Conservation (phyloP, 169 alveolate genomes). For the Cryptosporidium baileyi region DNA sequence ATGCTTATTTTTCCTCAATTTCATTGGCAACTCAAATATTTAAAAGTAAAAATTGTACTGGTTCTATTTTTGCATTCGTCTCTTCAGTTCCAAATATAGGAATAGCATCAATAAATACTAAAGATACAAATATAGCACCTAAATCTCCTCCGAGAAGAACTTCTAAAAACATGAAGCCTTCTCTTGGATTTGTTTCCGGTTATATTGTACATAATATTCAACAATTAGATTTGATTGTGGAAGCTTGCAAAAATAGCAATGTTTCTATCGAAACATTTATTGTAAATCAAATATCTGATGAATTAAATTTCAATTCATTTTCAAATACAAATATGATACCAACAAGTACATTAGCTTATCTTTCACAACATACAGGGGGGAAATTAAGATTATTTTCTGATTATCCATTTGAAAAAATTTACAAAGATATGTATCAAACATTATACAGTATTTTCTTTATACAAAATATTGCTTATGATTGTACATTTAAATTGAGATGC, state of each 20-base stretch:
- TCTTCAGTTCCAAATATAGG: slow-evolving; percentile 52
- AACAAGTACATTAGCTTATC: slow-evolving; percentile 47
- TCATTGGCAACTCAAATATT: slow-evolving; percentile 59
- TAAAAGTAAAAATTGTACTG: not conserved
- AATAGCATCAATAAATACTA: slow-evolving; percentile 40
- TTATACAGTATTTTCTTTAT: slow-evolving; percentile 11
- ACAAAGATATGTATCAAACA: slow-evolving; percentile 35
- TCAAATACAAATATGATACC: slow-evolving; percentile 5
- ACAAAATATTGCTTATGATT: slow-evolving; percentile 60
- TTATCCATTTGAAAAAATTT: slow-evolving; percentile 25
- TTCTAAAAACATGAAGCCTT: slow-evolving; percentile 47
- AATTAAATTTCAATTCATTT: not conserved
- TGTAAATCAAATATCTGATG: not conserved
- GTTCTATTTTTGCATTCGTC: slow-evolving; percentile 31
- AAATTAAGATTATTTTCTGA: slow-evolving; percentile 23
- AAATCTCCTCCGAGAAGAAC: slow-evolving; percentile 65
- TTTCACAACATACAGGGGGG: slow-evolving; percentile 67
- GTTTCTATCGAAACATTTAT: slow-evolving; percentile 48
- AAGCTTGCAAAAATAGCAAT: slow-evolving; percentile 19
- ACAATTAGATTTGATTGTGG: slow-evolving; percentile 27
- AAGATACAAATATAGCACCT: slow-evolving; percentile 46
- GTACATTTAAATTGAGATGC: slow-evolving; percentile 70
- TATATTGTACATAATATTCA: slow-evolving; percentile 55
- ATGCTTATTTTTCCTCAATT: slow-evolving; percentile 55
- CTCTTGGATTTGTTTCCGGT: slow-evolving; percentile 60